Evolutionary conservation across 2,329 filamentous ascomycete genomes (phyloP).

Genomic region (Fusarium cyanostomum): DNA sequence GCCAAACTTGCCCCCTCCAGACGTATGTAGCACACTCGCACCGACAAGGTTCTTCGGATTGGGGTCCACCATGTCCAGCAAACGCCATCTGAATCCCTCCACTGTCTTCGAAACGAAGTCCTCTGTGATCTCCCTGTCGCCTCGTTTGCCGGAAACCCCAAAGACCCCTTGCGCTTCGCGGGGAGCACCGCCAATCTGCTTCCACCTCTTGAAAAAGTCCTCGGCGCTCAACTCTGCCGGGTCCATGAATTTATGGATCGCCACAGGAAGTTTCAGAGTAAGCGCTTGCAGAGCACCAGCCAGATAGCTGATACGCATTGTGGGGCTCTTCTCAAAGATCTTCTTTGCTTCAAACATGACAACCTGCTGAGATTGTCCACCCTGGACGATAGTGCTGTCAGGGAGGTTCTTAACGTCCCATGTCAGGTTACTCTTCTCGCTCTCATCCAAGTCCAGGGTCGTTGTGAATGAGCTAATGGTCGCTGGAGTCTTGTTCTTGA

Average conservation of each 20-base stretch:
- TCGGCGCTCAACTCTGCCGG: constrained; percentile 85
- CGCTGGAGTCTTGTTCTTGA: constrained; percentile 90
- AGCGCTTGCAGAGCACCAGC: constrained; percentile 92
- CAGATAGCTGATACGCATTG: constrained; percentile 92
- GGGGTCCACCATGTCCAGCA: constrained; percentile 86
- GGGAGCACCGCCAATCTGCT: constrained; percentile 91
- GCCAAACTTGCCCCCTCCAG: constrained; percentile 87
- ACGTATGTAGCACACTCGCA: constrained; percentile 84
- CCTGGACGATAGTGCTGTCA: constrained; percentile 79
- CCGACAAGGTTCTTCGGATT: constrained; percentile 95
- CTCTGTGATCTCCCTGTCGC: constrained; percentile 71
- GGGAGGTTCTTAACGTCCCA: constrained; percentile 90
- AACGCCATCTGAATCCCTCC: constrained; percentile 88
- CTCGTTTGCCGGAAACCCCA: constrained; percentile 63
- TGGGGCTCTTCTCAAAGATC: constrained; percentile 85
- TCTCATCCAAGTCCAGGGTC: constrained; percentile 82
- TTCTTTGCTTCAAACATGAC: constrained; percentile 91
- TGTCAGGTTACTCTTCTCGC: constrained; percentile 73
- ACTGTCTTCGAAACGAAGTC: constrained; percentile 77
- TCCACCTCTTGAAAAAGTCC: constrained; percentile 99
- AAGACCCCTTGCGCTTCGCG: constrained; percentile 92
- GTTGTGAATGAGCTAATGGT: constrained; percentile 93
- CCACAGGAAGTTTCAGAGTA: constrained; percentile 87
- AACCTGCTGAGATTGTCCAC: constrained; percentile 87
- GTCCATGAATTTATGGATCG: constrained; percentile 97